Conservation (phyloP, 2,329 filamentous ascomycete species). For the Clonostachys rhizophaga region DNA sequence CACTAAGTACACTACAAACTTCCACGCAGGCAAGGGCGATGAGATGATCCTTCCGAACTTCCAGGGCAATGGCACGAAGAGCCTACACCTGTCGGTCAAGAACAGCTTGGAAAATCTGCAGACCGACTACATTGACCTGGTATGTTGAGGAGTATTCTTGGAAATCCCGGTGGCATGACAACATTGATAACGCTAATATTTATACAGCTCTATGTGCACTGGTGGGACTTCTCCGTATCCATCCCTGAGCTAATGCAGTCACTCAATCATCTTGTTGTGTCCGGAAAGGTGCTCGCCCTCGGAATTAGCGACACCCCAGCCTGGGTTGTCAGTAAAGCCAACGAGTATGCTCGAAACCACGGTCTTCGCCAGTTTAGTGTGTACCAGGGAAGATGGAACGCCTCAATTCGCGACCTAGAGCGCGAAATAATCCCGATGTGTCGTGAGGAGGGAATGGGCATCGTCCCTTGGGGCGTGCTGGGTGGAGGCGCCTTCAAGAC, state of each 20-base stretch:
- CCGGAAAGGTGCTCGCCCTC: conserved; percentile 15
- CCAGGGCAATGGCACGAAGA: conserved; percentile 29
- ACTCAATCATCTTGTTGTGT: conserved; percentile 12
- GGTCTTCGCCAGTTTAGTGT: conserved; percentile 13
- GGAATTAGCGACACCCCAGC: conserved; percentile 17
- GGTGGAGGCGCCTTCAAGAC: conserved; percentile 30
- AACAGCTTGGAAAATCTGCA: conserved; percentile 32
- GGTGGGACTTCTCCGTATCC: conserved; percentile 14
- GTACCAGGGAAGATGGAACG: conserved; percentile 17
- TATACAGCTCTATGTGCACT: conserved; percentile 13
- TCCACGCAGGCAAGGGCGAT: conserved; percentile 24
- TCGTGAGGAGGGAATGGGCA: conserved; percentile 22
- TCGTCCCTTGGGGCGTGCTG: conserved; percentile 46
- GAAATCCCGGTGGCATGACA: neutral
- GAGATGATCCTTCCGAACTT: conserved; percentile 28
- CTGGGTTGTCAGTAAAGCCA: conserved; percentile 15
- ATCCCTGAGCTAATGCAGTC: conserved; percentile 15
- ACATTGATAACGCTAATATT: neutral
- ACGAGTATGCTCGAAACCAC: conserved; percentile 12
- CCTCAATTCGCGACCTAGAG: conserved; percentile 12
- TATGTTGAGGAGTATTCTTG: conserved; percentile 7
- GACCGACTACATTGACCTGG: conserved; percentile 18
- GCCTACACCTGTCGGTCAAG: conserved; percentile 27
- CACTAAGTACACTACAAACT: conserved; percentile 59
- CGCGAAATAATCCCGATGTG: conserved; percentile 18